These are phyloP conservation scores for Phytopythium delawarense DNA, from an alignment of 352 stramenopile genomes.

Conservation along the genomic window DNA sequence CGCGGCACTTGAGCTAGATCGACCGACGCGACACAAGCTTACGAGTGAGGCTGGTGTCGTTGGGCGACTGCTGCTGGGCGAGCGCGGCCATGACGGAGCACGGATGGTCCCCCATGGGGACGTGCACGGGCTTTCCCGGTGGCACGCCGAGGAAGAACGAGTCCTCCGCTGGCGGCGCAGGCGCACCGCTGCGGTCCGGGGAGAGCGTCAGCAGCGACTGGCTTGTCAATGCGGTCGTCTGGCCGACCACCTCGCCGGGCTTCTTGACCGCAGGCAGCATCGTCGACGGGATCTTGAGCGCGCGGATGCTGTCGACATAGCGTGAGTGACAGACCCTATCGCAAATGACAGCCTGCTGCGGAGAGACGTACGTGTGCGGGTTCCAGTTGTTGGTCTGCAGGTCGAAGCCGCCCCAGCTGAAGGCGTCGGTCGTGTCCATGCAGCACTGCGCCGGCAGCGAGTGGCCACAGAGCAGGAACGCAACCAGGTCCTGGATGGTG, in stretches of 20 bases:
- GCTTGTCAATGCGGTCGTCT: conserved; percentile 2
- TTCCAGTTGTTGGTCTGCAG: conserved; percentile 41
- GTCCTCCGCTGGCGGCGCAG: background rate
- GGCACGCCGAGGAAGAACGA: conserved; percentile 33
- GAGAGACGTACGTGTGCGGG: conserved; percentile 16
- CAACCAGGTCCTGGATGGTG: conserved; percentile 77
- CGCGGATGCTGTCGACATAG: conserved; percentile 27
- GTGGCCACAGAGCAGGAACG: conserved; percentile 68
- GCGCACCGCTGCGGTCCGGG: background rate
- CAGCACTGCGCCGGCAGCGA: conserved; percentile 23
- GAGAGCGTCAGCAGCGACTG: background rate
- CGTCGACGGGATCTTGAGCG: conserved; percentile 46
- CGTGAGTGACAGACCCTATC: background rate
- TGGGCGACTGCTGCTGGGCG: conserved; percentile 18
- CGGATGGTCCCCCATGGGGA: conserved; percentile 78
- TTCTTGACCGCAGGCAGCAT: conserved; percentile 62
- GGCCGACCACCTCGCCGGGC: conserved; percentile 45
- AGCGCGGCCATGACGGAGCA: conserved; percentile 64
- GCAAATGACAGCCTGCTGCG: background rate
- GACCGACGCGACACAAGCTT: conserved; percentile 9
- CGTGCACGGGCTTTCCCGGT: conserved; percentile 27
- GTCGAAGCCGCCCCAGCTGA: conserved; percentile 72
- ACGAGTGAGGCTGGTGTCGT: conserved; percentile 41
- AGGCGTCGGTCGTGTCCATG: conserved; percentile 77
- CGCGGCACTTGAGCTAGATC: background rate